Conservation (phyloP, 441 rosid species). For the Arabidopsis hybrid region DNA sequence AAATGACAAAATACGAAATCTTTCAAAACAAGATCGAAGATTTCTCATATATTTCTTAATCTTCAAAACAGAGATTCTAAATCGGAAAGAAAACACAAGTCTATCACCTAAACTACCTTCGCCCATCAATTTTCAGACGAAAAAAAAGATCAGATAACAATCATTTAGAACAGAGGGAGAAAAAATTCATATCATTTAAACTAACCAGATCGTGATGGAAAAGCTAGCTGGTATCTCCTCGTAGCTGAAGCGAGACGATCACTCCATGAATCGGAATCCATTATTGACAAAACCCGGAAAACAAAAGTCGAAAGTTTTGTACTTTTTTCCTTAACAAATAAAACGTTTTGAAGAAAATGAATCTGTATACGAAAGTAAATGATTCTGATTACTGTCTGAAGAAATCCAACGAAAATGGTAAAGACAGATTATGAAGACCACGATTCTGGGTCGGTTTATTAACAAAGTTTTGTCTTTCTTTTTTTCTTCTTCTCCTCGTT, state of each 20-base stretch:
- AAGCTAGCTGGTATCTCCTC: slow-evolving; percentile 81
- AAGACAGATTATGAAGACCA: slow-evolving; percentile 32
- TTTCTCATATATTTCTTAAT: neutral
- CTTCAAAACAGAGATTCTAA: neutral
- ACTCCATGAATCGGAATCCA: slow-evolving; percentile 97
- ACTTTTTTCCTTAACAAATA: neutral
- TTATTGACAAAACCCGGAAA: slow-evolving; percentile 43
- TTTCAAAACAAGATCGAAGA: too few relatives aligned
- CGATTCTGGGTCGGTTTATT: slow-evolving; percentile 40
- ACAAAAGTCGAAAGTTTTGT: neutral
- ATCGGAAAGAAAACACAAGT: neutral
- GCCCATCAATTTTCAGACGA: neutral
- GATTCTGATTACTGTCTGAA: slow-evolving; percentile 28
- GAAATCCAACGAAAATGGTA: slow-evolving; percentile 32
- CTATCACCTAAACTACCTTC: neutral
- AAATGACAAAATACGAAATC: neutral
- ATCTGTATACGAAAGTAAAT: neutral
- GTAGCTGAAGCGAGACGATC: slow-evolving; percentile 85
- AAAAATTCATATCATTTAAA: neutral
- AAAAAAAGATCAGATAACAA: neutral
- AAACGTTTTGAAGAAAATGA: slow-evolving; percentile 1
- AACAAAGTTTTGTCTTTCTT: slow-evolving; percentile 21
- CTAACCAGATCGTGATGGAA: slow-evolving; percentile 77
- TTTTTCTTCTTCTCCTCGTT: neutral
- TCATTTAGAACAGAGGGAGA: neutral